These are phyloP conservation scores for Linum lewisii DNA, from an alignment of 345 rosid genomes.

Conservation along the genomic window DNA sequence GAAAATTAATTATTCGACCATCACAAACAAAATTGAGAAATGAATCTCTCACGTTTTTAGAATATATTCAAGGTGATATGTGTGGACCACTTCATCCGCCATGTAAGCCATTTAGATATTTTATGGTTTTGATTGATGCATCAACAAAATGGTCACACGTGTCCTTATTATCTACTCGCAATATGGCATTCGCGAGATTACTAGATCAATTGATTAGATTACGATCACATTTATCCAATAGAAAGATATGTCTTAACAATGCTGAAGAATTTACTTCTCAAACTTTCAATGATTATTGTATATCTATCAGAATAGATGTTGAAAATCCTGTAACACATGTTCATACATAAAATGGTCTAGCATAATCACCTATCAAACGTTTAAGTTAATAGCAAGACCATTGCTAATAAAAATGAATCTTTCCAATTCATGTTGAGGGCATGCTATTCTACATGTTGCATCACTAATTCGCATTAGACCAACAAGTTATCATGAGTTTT, in stretches of 20 bases:
- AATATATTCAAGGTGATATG: no score
- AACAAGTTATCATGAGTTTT: no score
- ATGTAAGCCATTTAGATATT: no score
- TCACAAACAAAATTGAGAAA: constrained; percentile 2
- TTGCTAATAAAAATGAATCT: no score
- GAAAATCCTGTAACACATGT: no score
- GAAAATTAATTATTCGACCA: constrained; percentile 1
- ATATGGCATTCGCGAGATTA: background rate
- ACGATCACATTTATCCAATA: constrained; percentile 7
- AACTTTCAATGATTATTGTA: no score
- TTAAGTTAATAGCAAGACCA: background rate
- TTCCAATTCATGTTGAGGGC: background rate
- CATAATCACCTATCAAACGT: background rate
- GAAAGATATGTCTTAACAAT: constrained; percentile 8
- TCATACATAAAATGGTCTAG: constrained; percentile 7
- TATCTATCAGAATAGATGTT: no score
- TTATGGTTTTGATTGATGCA: no score
- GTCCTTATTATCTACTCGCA: constrained; percentile 8
- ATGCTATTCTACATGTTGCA: constrained; percentile 4
- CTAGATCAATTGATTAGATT: background rate
- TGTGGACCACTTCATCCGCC: no score
- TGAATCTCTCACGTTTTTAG: background rate
- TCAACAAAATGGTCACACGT: no score
- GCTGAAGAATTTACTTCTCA: no score
- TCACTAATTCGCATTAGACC: background rate